Evolutionary conservation across 2,329 filamentous ascomycete genomes (phyloP).

Genomic region (Apiospora saccharicola): DNA sequence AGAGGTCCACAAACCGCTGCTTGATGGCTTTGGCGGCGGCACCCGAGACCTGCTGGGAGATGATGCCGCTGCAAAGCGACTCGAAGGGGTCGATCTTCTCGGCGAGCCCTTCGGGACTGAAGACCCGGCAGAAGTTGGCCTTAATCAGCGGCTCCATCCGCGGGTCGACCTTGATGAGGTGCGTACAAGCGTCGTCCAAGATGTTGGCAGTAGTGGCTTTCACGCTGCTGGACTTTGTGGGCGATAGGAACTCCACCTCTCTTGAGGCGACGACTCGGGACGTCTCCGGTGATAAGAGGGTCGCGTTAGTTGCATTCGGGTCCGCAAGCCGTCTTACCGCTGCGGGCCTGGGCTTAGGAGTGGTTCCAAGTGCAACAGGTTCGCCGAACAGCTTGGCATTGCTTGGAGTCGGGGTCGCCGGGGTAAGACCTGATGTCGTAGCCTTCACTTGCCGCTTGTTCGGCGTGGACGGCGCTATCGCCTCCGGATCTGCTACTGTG

Average conservation of each 20-base stretch:
- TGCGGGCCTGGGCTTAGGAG: constrained; percentile 49
- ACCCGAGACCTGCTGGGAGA: constrained; percentile 95
- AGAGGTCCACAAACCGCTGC: constrained; percentile 80
- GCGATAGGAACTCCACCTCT: constrained; percentile 54
- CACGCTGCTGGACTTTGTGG: constrained; percentile 50
- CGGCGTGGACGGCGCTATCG: constrained; percentile 40
- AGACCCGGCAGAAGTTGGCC: constrained; percentile 77
- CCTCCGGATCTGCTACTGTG: constrained; percentile 28
- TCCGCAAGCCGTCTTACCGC: constrained; percentile 65
- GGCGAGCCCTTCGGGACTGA: constrained; percentile 81
- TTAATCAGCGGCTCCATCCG: constrained; percentile 77
- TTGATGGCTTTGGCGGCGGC: constrained; percentile 91
- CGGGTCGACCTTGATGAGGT: constrained; percentile 77
- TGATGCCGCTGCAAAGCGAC: constrained; percentile 83
- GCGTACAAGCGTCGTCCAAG: constrained; percentile 76
- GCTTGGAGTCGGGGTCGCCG: constrained; percentile 57
- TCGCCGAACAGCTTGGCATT: constrained; percentile 50
- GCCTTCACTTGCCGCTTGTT: constrained; percentile 39
- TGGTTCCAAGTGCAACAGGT: constrained; percentile 34
- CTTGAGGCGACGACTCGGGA: constrained; percentile 66
- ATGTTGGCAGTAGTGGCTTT: constrained; percentile 72
- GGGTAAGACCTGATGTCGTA: constrained; percentile 41
- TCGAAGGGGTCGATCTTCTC: constrained; percentile 91
- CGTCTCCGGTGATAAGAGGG: constrained; percentile 74
- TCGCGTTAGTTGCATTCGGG: constrained; percentile 72